Evolutionary conservation across 2,329 filamentous ascomycete species (phyloP), one percentile per base, ranked within the genome.

Genomic region (Fusarium nurragi): DNA sequence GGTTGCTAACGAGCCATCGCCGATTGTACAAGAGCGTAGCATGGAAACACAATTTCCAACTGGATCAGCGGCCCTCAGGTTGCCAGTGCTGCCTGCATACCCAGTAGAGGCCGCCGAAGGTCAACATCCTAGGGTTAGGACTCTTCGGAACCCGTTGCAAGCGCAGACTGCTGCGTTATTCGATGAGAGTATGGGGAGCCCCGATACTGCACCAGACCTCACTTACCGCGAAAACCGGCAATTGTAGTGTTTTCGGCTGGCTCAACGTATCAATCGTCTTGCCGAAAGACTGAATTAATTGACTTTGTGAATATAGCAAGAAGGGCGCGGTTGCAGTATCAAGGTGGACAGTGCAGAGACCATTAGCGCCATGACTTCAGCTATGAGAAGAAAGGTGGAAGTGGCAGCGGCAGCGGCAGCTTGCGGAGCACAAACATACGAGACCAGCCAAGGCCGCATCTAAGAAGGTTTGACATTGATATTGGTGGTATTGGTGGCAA

Each of bases 401-500:
- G 14, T 18, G 36, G 19, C 9, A 41, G 37, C n/a, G n/a, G n/a
- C n/a, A n/a, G n/a, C n/a, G 26, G 45, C 25, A 56, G 28, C 41
- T 56, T 45, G 44, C 53, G 60, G 48, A 46, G 34, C 54, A 49
- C 53, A 66, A 46, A 45, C 52, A 66, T 43, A 51, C 43, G 44
- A 49, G 37, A 37, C 41, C 37, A 54, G 47, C 8, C 32, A 34
- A 34, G 32, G 32, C 32, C 32, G n/a, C 39, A 60, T 64, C 18
- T 45, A 43, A 57, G 25, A 63, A 28, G 57, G 46, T 39, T 65
- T 50, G 55, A 65, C 64, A 67, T 70, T 71, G 38, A 47, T 54
- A 70, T 60, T 54, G 52, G 49, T 30, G 55, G 40, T n/a, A n/a
- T n/a, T n/a, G n/a, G n/a, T n/a, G n/a, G n/a, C n/a, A 51, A 52